A percentile compares a stretch with the other conserved stretches of the same genome.
These are phyloP conservation scores for Fusarium odoratissimum DNA, from an alignment of 2,329 filamentous ascomycete genomes.

Conservation along the genomic window DNA sequence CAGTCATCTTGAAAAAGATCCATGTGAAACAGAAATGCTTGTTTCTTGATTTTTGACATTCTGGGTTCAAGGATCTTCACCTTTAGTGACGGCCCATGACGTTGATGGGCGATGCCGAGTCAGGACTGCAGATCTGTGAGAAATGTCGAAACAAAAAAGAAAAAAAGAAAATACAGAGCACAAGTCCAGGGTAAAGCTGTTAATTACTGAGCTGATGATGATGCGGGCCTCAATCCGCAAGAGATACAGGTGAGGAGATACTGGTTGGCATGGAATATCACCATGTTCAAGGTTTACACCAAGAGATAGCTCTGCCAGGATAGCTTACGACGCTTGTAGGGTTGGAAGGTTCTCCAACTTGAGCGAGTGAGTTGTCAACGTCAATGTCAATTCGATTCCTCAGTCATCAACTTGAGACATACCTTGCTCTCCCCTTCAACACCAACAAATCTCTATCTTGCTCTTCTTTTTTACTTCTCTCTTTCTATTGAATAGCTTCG, in stretches of 20 bases:
- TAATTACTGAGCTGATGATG: background rate
- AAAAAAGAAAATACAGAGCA: no score
- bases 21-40: conserved; percentile 14
- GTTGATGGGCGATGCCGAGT: conserved; percentile 11
- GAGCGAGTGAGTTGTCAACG: background rate
- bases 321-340: conserved; percentile 18
- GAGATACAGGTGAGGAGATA: background rate
- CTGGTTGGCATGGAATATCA: background rate
- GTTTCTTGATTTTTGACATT: conserved; percentile 21
- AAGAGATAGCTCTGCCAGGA: background rate
- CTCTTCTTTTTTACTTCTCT: background rate
- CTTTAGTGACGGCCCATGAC: conserved; percentile 21
- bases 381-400: background rate
- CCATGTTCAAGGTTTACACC: background rate
- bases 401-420: conserved; percentile 14
- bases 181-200: background rate
- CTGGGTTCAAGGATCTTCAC: conserved; percentile 19
- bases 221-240: background rate
- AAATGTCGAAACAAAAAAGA: background rate
- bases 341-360: background rate
- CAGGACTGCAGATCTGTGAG: conserved; percentile 18
- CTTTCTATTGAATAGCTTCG: conserved; percentile 1
- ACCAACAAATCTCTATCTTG: background rate
- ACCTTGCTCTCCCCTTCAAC: background rate
- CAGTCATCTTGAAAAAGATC: background rate